phyloP scores from a whole-genome alignment of 2,329 filamentous ascomycete genomes.

The Aspergillus ustus region DNA sequence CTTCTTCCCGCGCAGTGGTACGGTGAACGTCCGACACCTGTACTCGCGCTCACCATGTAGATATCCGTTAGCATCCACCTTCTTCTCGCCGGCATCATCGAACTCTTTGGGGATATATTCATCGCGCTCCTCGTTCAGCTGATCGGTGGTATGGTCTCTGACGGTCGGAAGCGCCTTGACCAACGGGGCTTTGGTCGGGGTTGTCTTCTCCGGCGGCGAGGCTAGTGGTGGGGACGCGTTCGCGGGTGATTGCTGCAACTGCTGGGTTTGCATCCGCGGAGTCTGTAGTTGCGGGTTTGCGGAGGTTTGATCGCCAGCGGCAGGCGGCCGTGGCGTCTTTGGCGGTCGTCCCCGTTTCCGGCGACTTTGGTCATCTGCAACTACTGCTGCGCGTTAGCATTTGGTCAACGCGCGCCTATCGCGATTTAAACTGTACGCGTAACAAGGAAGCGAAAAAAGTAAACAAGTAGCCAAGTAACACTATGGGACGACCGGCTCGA shows the following conservation, averaged over 20 bases:
- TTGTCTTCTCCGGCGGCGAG: conserved; percentile 72
- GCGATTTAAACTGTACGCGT: conserved; percentile 1
- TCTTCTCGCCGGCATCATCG: conserved; percentile 91
- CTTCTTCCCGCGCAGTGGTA: conserved; percentile 88
- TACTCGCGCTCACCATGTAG: conserved; percentile 84
- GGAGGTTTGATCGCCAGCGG: conserved; percentile 37
- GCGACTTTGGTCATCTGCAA: conserved; percentile 47
- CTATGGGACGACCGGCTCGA: conserved; percentile 25
- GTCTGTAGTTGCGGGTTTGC: conserved; percentile 42
- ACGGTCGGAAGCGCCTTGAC: conserved; percentile 95
- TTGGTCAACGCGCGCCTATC: neutral
- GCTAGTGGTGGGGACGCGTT: conserved; percentile 60
- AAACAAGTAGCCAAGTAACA: neutral
- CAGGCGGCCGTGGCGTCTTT: conserved; percentile 49
- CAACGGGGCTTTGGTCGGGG: conserved; percentile 75
- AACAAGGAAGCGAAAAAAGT: conserved; percentile 2
- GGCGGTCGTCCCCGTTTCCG: conserved; percentile 57
- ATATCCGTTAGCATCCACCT: conserved; percentile 83
- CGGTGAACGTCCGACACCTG: conserved; percentile 89
- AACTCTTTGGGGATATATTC: conserved; percentile 94
- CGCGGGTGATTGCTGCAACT: conserved; percentile 35
- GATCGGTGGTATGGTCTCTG: conserved; percentile 94
- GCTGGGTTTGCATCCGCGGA: conserved; percentile 46
- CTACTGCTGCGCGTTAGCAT: conserved; percentile 18
- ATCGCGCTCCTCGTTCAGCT: conserved; percentile 84